phyloP scores from a whole-genome alignment of 129 eudicot genomes.

The Deinandra increscens region DNA sequence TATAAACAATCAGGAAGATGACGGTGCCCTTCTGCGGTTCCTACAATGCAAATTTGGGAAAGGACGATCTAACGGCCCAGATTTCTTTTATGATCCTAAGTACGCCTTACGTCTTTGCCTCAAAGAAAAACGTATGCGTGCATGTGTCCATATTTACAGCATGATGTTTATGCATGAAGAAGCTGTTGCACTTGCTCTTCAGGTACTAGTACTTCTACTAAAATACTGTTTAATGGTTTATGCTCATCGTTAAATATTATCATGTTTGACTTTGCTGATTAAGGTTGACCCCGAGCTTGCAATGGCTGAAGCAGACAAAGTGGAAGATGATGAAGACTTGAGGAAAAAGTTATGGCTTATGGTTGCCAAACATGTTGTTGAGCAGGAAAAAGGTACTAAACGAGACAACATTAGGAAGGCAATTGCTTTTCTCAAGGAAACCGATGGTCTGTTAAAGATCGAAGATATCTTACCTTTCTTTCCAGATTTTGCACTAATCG shows the following conservation, averaged over 20 bases:
- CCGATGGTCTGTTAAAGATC: constrained; percentile 87
- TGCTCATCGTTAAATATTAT: background rate
- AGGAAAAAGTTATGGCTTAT: constrained; percentile 96
- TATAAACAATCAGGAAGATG: constrained; percentile 66
- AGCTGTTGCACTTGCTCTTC: constrained; percentile 99
- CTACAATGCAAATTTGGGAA: constrained; percentile 90
- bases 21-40: constrained; percentile 87
- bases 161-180: constrained; percentile 99
- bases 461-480: constrained; percentile 96
- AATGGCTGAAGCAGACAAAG: constrained; percentile 98
- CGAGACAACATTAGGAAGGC: constrained; percentile 93
- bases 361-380: constrained; percentile 98
- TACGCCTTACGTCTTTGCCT: constrained; percentile 94
- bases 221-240: background rate
- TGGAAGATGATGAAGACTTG: constrained; percentile 95
- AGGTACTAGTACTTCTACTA: constrained; percentile 41
- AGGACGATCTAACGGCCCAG: constrained; percentile 70
- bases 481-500: constrained; percentile 89
- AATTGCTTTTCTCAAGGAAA: constrained; percentile 95
- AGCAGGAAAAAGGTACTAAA: constrained; percentile 94
- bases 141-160: constrained; percentile 96
- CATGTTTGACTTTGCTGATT: constrained; percentile 18
- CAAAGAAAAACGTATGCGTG: constrained; percentile 88
- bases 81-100: constrained; percentile 95
- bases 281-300: constrained; percentile 99